Evolutionary conservation across 129 eudicot species (phyloP), one percentile per base, ranked within the genome.

Genomic region (Heracleum sosnowskyi): DNA sequence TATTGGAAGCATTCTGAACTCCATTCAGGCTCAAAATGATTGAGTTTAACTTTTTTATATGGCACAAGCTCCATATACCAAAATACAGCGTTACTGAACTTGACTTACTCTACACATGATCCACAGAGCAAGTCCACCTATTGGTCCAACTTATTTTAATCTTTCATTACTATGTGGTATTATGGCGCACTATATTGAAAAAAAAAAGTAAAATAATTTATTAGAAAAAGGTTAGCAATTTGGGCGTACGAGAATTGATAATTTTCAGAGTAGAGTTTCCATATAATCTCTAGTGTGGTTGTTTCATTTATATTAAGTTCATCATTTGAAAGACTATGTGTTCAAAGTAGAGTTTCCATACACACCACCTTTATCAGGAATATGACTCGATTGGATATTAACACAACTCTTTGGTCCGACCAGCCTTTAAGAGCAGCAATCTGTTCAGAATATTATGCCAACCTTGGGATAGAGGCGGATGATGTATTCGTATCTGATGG

Each of bases 401-500:
- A 73, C 68, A 46, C 13, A 28, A 62, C 39, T 40, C 73, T 44
- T 79, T 79, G 76, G 11, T 77, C 47, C 63, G 68, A 63, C 46
- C 87, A 93, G 98, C 80, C 78, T 86, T 63, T 93, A 82, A 91
- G 98, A 88, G 97, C 97, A 71, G 81, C 86, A 78, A 90, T 93
- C 84, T 92, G 97, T 81, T 87, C 91, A 16, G 82, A 94, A 16
- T 91, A 82, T 78, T 91, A 93, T 77, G 83, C 84, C 33, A 75
- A 86, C 91, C 90, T 91, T 79, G 95, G 96, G 77, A 87, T 93
- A 39, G 97, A 86, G 84, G 97, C 87, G 86, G 92, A 89, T 81
- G 97, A 93, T 85, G 88, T 93, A 76, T 93, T 93, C 85, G 95
- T 93, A 33, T 93, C 98, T 7, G 98, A 91, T 93, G 98, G 98